phyloP scores from a whole-genome alignment of 495 filamentous ascomycete genomes.

The Letharia lupina region DNA sequence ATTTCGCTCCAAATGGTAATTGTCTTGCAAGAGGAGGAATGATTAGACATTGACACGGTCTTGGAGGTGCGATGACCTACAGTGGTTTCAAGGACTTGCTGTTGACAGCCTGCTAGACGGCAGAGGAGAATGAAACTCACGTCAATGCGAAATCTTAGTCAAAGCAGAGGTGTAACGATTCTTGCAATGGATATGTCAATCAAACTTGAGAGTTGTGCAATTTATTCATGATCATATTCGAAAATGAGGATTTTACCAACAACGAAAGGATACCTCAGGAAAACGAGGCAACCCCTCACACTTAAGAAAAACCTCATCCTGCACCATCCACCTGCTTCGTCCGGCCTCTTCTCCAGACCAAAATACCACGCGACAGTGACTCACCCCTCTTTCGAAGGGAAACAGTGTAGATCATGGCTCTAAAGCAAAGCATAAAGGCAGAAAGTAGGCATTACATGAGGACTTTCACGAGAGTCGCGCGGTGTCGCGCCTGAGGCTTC shows the following conservation, averaged over 20 bases:
- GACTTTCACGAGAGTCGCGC: slow-evolving; percentile 17
- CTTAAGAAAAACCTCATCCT: slow-evolving; percentile 18
- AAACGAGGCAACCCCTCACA: slow-evolving; percentile 22
- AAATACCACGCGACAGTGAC: slow-evolving; percentile 21
- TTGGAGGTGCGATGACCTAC: slow-evolving; percentile 12
- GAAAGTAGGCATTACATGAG: background rate
- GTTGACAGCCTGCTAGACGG: slow-evolving; percentile 8
- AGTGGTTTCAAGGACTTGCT: slow-evolving; percentile 6
- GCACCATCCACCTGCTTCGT: slow-evolving; percentile 8
- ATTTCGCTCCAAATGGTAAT: slow-evolving; percentile 9
- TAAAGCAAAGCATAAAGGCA: background rate
- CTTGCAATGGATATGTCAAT: slow-evolving; percentile 9
- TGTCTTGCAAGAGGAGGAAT: slow-evolving; percentile 10
- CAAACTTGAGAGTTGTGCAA: slow-evolving; percentile 4
- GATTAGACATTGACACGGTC: slow-evolving; percentile 8
- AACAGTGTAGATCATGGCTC: slow-evolving; percentile 16
- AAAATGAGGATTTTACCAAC: background rate
- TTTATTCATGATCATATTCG: slow-evolving; percentile 4
- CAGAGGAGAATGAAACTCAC: background rate
- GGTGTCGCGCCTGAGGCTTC: slow-evolving; percentile 25
- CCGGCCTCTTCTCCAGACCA: slow-evolving; percentile 2
- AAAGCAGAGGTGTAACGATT: background rate
- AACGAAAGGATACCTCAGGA: slow-evolving; percentile 22
- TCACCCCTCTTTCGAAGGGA: slow-evolving; percentile 13
- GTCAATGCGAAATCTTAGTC: background rate